Conservation (phyloP, 1,284 basidiomycete genomes). For the Singerocomus inundabilis region DNA sequence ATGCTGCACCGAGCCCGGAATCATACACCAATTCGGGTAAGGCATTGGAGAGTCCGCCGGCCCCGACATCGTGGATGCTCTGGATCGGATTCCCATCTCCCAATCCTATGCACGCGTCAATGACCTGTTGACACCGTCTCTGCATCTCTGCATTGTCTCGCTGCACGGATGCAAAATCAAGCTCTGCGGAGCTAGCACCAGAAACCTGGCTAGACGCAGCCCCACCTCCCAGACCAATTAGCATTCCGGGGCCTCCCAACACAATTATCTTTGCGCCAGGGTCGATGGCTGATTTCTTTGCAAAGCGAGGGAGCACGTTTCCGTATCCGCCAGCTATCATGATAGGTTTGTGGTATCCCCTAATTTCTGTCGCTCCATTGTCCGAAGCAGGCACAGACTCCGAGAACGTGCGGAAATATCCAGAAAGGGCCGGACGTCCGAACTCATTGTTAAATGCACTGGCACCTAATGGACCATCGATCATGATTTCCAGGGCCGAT, state of each 20-base stretch:
- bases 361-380: conserved; percentile 53
- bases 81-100: conserved; percentile 80
- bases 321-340: conserved; percentile 99
- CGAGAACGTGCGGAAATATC: conserved; percentile 89
- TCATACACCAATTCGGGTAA: conserved; percentile 98
- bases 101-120: conserved; percentile 82
- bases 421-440: conserved; percentile 83
- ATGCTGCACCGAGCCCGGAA: conserved; percentile 84
- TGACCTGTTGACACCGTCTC: conserved; percentile 94
- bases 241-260: conserved; percentile 94
- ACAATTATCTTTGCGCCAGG: conserved; percentile 88
- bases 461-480: conserved; percentile 92
- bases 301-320: conserved; percentile 82
- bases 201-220: conserved; percentile 93
- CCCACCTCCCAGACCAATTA: conserved; percentile 96
- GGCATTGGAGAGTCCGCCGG: conserved; percentile 95
- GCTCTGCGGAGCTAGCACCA: conserved; percentile 82
- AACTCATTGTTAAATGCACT: conserved; percentile 99
- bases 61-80: conserved; percentile 98
- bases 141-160: conserved; percentile 99
- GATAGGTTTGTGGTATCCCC: conserved; percentile 99
- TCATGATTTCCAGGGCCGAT: conserved; percentile 94
- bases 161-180: conserved; percentile 98
- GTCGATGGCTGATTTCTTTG: conserved; percentile 73
- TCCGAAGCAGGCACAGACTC: conserved; percentile 59